Conservation (phyloP, 306 rosid species). For the Hippophae tibetana region DNA sequence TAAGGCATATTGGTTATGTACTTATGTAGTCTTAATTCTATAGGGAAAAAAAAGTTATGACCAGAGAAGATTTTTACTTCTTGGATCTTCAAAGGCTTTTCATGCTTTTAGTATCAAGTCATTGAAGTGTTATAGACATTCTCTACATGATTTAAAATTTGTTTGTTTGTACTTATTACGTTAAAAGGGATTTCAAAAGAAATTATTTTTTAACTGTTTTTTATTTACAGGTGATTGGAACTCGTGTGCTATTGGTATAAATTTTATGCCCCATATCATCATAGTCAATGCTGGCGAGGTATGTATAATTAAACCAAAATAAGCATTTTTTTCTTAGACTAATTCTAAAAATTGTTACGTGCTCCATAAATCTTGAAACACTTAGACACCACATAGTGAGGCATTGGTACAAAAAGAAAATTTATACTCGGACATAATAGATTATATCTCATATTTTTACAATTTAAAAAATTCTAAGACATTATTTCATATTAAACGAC, state of each 20-base stretch:
- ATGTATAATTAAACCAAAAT: neutral
- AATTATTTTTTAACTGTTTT: slow-evolving; percentile 14
- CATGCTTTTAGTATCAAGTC: too few species aligned
- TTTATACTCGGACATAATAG: too few species aligned
- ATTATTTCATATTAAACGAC: too few species aligned
- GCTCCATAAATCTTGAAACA: too few species aligned
- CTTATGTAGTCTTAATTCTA: neutral
- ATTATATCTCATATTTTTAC: too few species aligned
- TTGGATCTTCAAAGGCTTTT: neutral
- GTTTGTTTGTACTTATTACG: neutral
- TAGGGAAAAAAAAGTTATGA: neutral
- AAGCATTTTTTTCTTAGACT: neutral
- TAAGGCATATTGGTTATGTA: neutral
- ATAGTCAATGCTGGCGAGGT: slow-evolving; percentile 78
- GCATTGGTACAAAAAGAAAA: too few species aligned
- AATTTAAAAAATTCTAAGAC: too few species aligned
- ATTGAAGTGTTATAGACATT: too few species aligned
- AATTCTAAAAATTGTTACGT: neutral
- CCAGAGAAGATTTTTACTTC: neutral
- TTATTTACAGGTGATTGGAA: slow-evolving; percentile 45
- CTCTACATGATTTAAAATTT: neutral
- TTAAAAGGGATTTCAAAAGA: neutral
- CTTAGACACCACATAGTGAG: too few species aligned
- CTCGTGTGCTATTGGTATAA: slow-evolving; percentile 42
- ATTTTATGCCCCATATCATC: slow-evolving; percentile 74